Base-by-base conservation (phyloP, 371 early-diverging fungal species). In the Encephalitozoon intestinalis region DNA sequence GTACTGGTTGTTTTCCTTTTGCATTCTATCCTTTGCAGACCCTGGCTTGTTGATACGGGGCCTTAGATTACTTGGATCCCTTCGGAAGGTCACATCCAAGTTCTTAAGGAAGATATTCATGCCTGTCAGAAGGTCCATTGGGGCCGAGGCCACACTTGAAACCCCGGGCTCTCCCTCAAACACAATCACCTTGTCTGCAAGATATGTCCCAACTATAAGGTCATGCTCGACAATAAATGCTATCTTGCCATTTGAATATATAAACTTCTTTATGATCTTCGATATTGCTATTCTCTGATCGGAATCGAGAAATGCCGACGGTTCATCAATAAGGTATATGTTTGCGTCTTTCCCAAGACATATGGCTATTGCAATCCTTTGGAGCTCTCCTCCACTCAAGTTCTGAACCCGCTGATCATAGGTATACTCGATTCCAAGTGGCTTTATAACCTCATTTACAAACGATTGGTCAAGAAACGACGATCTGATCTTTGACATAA, bases 191-290 rank as follows among this genome's bases (percentile, higher is more conserved):
- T 94, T 91, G 84, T 96, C 96, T 58, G 99, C 99, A 69, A 98
- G 87, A 84, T 98, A 98, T n/a, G 97, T 97, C n/a, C 94, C 96
- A 93, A 98, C 95, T 84, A 97, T 95, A 86, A 98, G 94, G 87
- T 98, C 99, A 90, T 98, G 99, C 89, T 98, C 99, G 67, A 98
- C 99, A 72, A 98, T 89, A 87, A 98, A 97, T 37, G 96, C 96
- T 26, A 94, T 93, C 88, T 94, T 93, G 86, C 94, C 94, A 76
- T 91, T 89, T 86, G 93, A 92, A 78, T 96, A 88, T 75, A 96
- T 94, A 88, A 93, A 98, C 67, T 93, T 77, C 87, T 98, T 98
- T 86, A 98, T 96, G 76, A 96, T 95, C 89, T 96, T 96, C 77
- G 95, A 92, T 34, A 96, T 93, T 79, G 93, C 90, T 84, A 97